Evolutionary conservation across 352 stramenopile species (phyloP).

Genomic region (Pythium folliculosum): DNA sequence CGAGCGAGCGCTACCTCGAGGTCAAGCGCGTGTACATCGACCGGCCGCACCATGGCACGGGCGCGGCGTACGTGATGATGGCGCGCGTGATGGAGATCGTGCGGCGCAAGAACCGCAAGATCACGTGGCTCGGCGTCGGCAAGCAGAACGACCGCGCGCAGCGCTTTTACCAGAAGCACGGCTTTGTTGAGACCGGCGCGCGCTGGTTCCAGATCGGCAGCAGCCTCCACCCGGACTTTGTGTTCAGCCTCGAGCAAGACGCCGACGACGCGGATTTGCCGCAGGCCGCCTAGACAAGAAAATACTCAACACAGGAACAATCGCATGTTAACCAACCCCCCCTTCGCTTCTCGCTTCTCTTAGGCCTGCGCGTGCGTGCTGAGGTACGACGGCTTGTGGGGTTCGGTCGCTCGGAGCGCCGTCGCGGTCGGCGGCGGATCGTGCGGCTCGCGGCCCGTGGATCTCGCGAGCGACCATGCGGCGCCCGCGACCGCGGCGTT

Average conservation of each 20-base stretch:
- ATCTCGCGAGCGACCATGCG: slow-evolving; percentile 19
- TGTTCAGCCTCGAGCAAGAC: slow-evolving; percentile 15
- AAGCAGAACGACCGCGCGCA: slow-evolving; percentile 37
- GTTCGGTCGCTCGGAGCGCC: no score
- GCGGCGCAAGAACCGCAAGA: slow-evolving; percentile 18
- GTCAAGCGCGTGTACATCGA: slow-evolving; percentile 40
- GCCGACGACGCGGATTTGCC: neutral
- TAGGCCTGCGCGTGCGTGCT: no score
- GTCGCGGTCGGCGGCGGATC: no score
- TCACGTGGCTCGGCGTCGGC: slow-evolving; percentile 36
- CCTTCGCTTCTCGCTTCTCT: no score
- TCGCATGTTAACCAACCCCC: no score
- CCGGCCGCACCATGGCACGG: slow-evolving; percentile 31
- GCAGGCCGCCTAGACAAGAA: neutral
- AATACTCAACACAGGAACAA: no score
- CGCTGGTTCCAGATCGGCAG: slow-evolving; percentile 29
- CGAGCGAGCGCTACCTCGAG: slow-evolving; percentile 27
- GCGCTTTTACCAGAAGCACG: slow-evolving; percentile 37
- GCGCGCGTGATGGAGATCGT: slow-evolving; percentile 30
- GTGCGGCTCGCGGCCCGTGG: no score
- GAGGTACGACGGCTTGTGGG: no score
- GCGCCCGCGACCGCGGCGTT: slow-evolving; percentile 26
- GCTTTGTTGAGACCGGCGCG: slow-evolving; percentile 31
- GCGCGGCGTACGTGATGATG: slow-evolving; percentile 32
- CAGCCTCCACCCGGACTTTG: slow-evolving; percentile 13